Evolutionary conservation across 2,329 filamentous ascomycete species (phyloP).

Genomic region (Calonectria naviculata): DNA sequence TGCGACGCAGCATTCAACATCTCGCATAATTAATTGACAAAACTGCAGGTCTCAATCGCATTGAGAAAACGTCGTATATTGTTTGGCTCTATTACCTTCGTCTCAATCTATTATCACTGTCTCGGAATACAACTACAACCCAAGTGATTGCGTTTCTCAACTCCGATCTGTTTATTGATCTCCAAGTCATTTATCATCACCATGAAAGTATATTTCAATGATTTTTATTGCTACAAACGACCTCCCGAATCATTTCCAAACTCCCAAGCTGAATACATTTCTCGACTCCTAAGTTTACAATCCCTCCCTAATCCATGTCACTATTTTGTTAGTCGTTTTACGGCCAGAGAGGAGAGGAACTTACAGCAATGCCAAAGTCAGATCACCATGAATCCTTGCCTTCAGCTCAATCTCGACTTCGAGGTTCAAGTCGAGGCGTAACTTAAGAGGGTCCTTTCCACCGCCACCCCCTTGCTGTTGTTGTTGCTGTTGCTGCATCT

Average conservation of each 20-base stretch:
- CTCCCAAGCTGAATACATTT: not conserved
- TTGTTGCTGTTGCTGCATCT: slow-evolving; percentile 29
- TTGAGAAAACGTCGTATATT: no score
- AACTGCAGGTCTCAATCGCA: no score
- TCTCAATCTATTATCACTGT: no score
- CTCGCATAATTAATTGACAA: no score
- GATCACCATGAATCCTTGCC: slow-evolving; percentile 85
- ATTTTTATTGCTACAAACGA: not conserved
- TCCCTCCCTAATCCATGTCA: slow-evolving; percentile 40
- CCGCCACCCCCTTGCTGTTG: slow-evolving; percentile 30
- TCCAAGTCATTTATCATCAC: not conserved
- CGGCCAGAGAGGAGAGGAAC: slow-evolving; percentile 39
- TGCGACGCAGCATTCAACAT: no score
- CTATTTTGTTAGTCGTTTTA: slow-evolving; percentile 36
- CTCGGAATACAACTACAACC: no score
- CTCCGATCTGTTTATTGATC: no score
- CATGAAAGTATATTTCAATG: not conserved
- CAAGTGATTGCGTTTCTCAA: no score
- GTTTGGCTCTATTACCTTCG: no score
- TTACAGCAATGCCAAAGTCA: slow-evolving; percentile 78
- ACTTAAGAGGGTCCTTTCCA: slow-evolving; percentile 60
- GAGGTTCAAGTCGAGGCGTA: slow-evolving; percentile 82
- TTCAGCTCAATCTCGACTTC: slow-evolving; percentile 89
- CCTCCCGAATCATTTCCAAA: not conserved
- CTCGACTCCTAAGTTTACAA: not conserved